Base-by-base conservation (phyloP, 208 protist species). In the Trypanosoma cruzi region DNA sequence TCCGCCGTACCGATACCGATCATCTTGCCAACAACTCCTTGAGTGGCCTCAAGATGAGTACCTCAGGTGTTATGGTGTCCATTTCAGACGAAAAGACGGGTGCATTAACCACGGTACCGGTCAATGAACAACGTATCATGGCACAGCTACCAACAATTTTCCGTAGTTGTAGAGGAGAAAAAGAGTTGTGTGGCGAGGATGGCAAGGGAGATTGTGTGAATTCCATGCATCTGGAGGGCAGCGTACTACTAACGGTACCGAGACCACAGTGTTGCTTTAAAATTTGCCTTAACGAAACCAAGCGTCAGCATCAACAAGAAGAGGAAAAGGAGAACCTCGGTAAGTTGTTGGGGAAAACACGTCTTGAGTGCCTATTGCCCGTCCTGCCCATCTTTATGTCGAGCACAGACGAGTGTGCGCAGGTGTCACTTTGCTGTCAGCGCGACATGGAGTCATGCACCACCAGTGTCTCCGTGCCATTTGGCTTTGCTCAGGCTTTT, bases 381-480 rank as follows among this genome's bases (percentile, higher is more conserved):
- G 56, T 94, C 13, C 66, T 89, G 32, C 88, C 88, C 13, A 49
- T 89, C 26, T 80, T 90, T 55, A 75, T 84, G 59, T 85, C 80
- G 0, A 64, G 71, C 16, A 63, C 49, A 42, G 28, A 77, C 13
- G 64, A 74, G 1, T 32, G 44, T 16, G 67, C 68, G 3, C 62
- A 77, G 29, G 62, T 94, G 26, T 59, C 75, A 29, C 82, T 93
- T 53, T 82, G 64, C 59, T 85, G 76, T 64, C 29, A 82, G 57
- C 80, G 82, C 22, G 72, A 79, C 50, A 75, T 80, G 46, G 78
- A 93, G 64, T 77, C 75, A 14, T 81, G 74, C 31, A 80, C 65
- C 18, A 85, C 75, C 13, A 83, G 75, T 55, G 64, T 81, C 28
- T 68, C 46, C 50, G 46, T 80, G 13, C 61, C 76, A 16, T 64